Evolutionary conservation across 1,284 basidiomycete genomes (phyloP), one percentile per base, ranked within the genome.

Genomic region (Leccinum brunneo-olivaceum): DNA sequence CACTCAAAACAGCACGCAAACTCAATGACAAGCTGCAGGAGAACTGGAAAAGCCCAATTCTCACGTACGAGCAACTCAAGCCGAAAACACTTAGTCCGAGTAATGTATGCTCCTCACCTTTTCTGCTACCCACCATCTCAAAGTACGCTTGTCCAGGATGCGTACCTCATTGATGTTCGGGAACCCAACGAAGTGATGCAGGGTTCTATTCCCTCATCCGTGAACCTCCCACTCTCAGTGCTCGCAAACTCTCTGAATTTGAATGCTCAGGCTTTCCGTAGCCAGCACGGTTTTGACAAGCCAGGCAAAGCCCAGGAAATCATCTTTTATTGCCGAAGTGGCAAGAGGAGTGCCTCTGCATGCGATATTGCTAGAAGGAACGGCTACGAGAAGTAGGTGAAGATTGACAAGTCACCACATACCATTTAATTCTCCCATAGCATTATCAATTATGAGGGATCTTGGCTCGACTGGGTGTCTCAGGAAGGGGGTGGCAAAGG

Each of bases 241-340:
- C 76, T 98, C 42, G 68, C 80, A 32, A 76, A 75, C 35, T 81
- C 90, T 6, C 66, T 98, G 38, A 71, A 79, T 52, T 67, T 87
- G 44, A 64, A 73, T 39, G 66, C 74, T 2, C 73, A 73, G 14
- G 68, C 71, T 16, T 93, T 91, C 70, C 71, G 76, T 51, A 64
- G 70, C 48, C 78, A 82, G 54, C 84, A 84, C 55, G 90, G 91
- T 3, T 98, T 95, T 64, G 70, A 81, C 41, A 93, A 97, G 65
- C 96, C 96, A 5, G 60, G 55, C 34, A 66, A 70, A 48, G 64
- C 77, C 46, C 89, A 96, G 62, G 86, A 92, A 57, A 69, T 98
- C 29, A 77, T 90, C 28, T 95, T 98, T 63, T 98, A 96, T 69
- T 99, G 96, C 67, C 77, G 94, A 44, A 90, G 89, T 46, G 96